Conservation (phyloP, 352 stramenopile species). For the Aphanomyces euteiches region DNA sequence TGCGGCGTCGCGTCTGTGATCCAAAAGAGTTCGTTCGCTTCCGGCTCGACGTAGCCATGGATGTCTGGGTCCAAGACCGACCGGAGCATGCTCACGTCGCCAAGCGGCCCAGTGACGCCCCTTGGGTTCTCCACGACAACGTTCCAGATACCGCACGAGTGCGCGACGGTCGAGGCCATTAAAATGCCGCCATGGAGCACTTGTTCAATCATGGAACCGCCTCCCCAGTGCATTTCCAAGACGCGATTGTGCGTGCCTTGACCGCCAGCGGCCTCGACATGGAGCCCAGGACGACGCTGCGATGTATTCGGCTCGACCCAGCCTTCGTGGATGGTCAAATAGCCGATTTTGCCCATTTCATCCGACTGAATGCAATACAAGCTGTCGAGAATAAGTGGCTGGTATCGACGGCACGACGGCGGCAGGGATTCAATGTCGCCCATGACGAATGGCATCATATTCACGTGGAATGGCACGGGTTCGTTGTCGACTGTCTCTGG, state of each 20-base stretch:
- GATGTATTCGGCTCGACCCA: constrained; percentile 22
- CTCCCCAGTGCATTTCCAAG: constrained; percentile 28
- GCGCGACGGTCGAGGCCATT: constrained; percentile 32
- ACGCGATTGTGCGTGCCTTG: not conserved
- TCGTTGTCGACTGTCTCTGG: not conserved
- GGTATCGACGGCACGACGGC: not conserved
- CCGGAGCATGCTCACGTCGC: constrained; percentile 20
- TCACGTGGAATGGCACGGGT: constrained; percentile 18
- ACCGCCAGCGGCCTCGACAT: constrained; percentile 29
- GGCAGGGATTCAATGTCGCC: constrained; percentile 2
- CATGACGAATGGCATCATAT: constrained; percentile 34
- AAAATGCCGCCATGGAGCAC: constrained; percentile 31
- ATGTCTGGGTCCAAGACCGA: constrained; percentile 18
- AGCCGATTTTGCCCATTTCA: constrained; percentile 19
- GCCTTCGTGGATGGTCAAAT: constrained; percentile 33
- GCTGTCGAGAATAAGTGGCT: constrained; percentile 10
- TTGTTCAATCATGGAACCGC: constrained; percentile 4
- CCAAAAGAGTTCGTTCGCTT: constrained; percentile 34
- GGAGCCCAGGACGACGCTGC: constrained; percentile 29
- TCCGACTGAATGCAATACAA: not conserved
- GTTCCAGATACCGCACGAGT: constrained; percentile 25
- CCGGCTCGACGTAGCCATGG: constrained; percentile 7
- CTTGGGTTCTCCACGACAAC: not conserved
- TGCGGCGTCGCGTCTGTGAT: constrained; percentile 33
- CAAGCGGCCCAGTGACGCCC: constrained; percentile 27